Conservation (phyloP, 306 rosid genomes). For the Vicia sativa region DNA sequence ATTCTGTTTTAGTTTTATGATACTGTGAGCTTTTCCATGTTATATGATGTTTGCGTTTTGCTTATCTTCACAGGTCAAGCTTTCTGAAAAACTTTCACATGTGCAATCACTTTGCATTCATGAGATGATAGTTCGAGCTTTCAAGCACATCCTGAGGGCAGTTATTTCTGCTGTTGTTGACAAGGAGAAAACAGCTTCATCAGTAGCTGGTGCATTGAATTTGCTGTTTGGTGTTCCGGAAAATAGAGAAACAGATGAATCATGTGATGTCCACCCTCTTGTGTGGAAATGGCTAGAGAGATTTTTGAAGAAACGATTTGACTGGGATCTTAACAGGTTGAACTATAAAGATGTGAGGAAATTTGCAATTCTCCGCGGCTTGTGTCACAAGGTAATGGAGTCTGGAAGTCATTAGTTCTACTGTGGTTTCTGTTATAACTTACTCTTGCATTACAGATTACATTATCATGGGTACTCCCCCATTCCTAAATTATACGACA, state of each 20-base stretch:
- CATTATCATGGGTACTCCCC: background rate
- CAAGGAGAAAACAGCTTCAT: slow-evolving; percentile 69
- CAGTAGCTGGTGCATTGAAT: slow-evolving; percentile 83
- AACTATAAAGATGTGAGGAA: slow-evolving; percentile 77
- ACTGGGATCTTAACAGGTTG: slow-evolving; percentile 75
- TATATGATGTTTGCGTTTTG: slow-evolving; percentile 34
- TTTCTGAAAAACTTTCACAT: slow-evolving; percentile 91
- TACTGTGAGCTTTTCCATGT: slow-evolving; percentile 20
- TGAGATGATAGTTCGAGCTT: slow-evolving; percentile 98
- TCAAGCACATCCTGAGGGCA: slow-evolving; percentile 93
- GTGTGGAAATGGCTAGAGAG: slow-evolving; percentile 88
- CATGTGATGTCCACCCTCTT: slow-evolving; percentile 62
- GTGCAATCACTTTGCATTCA: slow-evolving; percentile 97
- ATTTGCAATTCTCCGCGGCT: slow-evolving; percentile 90
- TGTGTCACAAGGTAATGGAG: slow-evolving; percentile 85
- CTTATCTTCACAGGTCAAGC: slow-evolving; percentile 77
- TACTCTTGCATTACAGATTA: slow-evolving; percentile 34
- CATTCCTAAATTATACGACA: too few relatives aligned
- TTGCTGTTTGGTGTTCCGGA: slow-evolving; percentile 80
- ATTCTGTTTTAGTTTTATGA: slow-evolving; percentile 28
- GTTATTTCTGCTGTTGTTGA: slow-evolving; percentile 73
- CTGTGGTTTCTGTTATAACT: slow-evolving; percentile 25
- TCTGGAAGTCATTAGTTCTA: slow-evolving; percentile 15
- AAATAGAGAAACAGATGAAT: slow-evolving; percentile 54
- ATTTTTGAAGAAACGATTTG: slow-evolving; percentile 80